Base-by-base conservation (phyloP, 2,329 filamentous ascomycete species). In the Lachnellula cervina region DNA sequence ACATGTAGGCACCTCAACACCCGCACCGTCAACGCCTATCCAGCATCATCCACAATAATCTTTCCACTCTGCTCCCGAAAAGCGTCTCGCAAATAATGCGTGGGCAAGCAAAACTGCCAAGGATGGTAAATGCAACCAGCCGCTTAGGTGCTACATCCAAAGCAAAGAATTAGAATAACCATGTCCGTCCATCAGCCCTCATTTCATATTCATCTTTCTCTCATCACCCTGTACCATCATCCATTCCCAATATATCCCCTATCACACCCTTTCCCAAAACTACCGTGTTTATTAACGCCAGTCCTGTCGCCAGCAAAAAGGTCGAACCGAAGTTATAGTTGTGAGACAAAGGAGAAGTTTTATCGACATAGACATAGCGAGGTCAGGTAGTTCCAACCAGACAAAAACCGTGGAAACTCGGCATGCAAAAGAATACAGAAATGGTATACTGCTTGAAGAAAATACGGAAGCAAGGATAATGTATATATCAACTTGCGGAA, bases 361-460 rank as follows among this genome's bases (percentile, higher is more conserved):
- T 28, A 32, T 51, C 17, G 47, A 44, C 17, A 19, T 4, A 44
- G n/a, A 44, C 13, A 17, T 25, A 37, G 17, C 47, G 47, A 37
- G 37, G 19, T 19, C 49, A 19, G 35, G 37, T 42, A 8, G 28
- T 32, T 13, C 44, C 21, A 21, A 25, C 19, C n/a, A 2, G 34
- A 35, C 40, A 43, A 45, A 37, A 56, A 56, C 56, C 48, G 47
- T 52, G 44, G 23, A 56, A 46, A 57, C 28, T 32, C 28, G 28
- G 9, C 28, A 32, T 32, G 8, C 28, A 52, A 56, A 49, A 34
- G 40, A 52, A 46, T 14, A 40, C 52, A 43, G 14, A 49, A 51
- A 52, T 56, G 49, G 54, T 56, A 58, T 56, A 54, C 40, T 54
- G 49, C 21, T 37, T 46, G 49, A 57, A 56, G 35, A 48, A 40